phyloP scores from a whole-genome alignment of 169 alveolate genomes.

The Cryptosporidium parvum region DNA sequence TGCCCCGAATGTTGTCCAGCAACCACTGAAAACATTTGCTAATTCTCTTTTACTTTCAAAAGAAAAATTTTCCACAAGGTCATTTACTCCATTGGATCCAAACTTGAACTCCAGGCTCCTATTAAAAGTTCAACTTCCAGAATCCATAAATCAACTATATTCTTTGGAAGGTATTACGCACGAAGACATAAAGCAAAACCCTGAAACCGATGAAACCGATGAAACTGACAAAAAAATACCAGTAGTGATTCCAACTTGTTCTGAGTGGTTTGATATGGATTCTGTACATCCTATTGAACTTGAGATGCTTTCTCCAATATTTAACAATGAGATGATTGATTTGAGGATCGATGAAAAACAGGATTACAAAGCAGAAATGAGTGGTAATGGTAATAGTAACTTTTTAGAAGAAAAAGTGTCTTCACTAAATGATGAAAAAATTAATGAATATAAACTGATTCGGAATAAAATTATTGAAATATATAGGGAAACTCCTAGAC shows the following conservation, averaged over 20 bases:
- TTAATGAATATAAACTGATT: slow-evolving; percentile 66
- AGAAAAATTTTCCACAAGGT: slow-evolving; percentile 56
- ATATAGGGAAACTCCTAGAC: slow-evolving; percentile 76
- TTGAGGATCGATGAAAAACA: slow-evolving; percentile 22
- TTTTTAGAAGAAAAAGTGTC: neutral
- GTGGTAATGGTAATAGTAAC: neutral
- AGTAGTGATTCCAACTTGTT: slow-evolving; percentile 60
- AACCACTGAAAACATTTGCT: slow-evolving; percentile 71
- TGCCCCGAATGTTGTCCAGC: slow-evolving; percentile 72
- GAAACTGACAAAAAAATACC: slow-evolving; percentile 59
- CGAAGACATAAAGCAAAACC: neutral
- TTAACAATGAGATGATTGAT: slow-evolving; percentile 31
- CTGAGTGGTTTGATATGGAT: slow-evolving; percentile 66
- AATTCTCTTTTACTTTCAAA: slow-evolving; percentile 70
- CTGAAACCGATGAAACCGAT: slow-evolving; percentile 19
- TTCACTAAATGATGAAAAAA: slow-evolving; percentile 7
- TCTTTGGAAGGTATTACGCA: neutral
- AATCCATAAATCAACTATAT: slow-evolving; percentile 39
- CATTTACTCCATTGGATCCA: slow-evolving; percentile 50
- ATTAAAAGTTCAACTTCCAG: slow-evolving; percentile 50
- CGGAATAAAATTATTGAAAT: slow-evolving; percentile 76
- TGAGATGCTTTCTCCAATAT: slow-evolving; percentile 49
- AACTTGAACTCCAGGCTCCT: slow-evolving; percentile 35
- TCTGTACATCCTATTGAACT: slow-evolving; percentile 70
- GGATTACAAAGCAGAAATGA: neutral